Evolutionary conservation across 1,284 basidiomycete species (phyloP), one percentile per base, ranked within the genome.

Genomic region (Leccinum pachyderme): DNA sequence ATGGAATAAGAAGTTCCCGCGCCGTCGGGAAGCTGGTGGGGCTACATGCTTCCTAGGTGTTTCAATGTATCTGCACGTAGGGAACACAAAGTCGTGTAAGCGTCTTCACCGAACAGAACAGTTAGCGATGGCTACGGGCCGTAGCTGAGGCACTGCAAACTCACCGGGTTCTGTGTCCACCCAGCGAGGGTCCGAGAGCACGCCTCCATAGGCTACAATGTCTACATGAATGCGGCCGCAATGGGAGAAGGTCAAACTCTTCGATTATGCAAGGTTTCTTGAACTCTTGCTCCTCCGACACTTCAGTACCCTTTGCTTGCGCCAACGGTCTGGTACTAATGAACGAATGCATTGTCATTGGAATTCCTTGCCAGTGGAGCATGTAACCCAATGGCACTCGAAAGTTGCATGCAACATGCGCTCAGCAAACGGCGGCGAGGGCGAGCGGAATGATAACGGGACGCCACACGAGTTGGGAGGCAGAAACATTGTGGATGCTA

Each of bases 201-300:
- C 44, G 0, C 60, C 60, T 37, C 61, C 37, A 25, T 62, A 62
- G 9, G 61, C 61, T 1, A 62, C 27, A 28, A 62, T 63, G 37
- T 39, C 37, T 39, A 39, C 37, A 1, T 51, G 0, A 0, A 39
- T 39, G 0, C 7, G 1, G 15, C 7, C 5, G 63, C 28, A 13
- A n/a, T 0, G 5, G 24, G 29, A n/a, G 2, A 39, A 18, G 2
- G 18, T 39, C 37, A 39, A 39, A 39, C 3, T 39, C 37, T 39
- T 39, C 37, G 18, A 39, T 4, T 7, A 22, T 22, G 1, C 63
- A 63, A 1, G 31, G 6, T 0, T 59, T 51, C n/a, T 64, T 55
- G 27, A 72, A 74, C 51, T 74, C 70, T 31, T 62, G 59, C 7
- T 57, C 54, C 55, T 73, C 72, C 9, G 61, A 65, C 18, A 75